A percentile compares a stretch with the other conserved stretches of the same genome.
Conservation (phyloP, 164 flowering plant species). For the Aristolochia fimbriata region DNA sequence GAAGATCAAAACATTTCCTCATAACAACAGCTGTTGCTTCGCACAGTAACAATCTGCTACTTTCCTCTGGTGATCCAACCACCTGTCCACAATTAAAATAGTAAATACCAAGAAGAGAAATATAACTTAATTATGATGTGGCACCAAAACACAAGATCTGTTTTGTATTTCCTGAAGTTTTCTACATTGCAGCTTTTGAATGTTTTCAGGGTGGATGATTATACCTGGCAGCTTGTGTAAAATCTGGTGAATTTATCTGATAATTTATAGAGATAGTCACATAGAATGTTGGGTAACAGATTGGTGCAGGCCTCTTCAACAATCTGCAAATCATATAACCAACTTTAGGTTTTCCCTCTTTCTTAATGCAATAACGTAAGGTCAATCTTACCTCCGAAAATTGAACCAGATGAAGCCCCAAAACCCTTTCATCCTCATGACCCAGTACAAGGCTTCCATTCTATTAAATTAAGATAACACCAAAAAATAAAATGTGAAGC, state of each 20-base stretch:
- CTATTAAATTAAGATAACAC: slow-evolving; percentile 23
- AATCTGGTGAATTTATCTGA: slow-evolving; percentile 69
- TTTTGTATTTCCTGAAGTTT: no score
- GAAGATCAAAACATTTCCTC: slow-evolving; percentile 78
- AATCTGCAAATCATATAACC: slow-evolving; percentile 26
- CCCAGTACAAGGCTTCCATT: slow-evolving; percentile 45
- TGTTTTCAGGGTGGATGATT: not conserved
- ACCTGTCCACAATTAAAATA: slow-evolving; percentile 34
- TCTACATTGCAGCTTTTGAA: no score
- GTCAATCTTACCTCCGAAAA: slow-evolving; percentile 65
- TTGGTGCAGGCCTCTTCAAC: slow-evolving; percentile 84
- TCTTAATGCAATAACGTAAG: no score
- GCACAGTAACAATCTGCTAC: slow-evolving; percentile 73
- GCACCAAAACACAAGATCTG: no score
- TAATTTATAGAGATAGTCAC: slow-evolving; percentile 80
- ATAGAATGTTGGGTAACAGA: slow-evolving; percentile 63
- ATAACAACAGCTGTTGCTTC: slow-evolving; percentile 89
- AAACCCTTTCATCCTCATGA: slow-evolving; percentile 62
- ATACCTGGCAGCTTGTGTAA: slow-evolving; percentile 79
- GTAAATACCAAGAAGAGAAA: no score
- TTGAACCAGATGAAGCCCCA: slow-evolving; percentile 82
- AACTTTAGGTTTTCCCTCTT: not conserved
- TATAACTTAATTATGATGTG: no score
- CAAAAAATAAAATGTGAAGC: not conserved
- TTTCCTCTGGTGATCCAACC: slow-evolving; percentile 71